These are phyloP conservation scores for Phytophthora boehmeriae DNA, from an alignment of 352 stramenopile species.

Conservation along the genomic window DNA sequence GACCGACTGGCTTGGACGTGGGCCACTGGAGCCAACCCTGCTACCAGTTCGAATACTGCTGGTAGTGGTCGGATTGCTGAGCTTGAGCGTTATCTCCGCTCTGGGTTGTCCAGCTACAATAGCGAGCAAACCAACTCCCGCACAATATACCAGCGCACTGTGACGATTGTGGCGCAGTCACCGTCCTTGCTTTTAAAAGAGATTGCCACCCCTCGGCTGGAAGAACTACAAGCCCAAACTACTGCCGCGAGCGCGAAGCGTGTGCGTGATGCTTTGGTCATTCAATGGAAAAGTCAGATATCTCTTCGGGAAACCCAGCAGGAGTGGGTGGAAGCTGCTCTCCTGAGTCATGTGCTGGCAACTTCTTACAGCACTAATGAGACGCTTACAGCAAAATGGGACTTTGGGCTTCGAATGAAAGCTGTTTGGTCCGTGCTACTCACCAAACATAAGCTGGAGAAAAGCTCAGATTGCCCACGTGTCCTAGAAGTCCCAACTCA, in stretches of 20 bases:
- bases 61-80: slow-evolving; percentile 15
- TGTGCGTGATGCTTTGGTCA: slow-evolving; percentile 28
- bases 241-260: slow-evolving; percentile 4
- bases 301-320: slow-evolving; percentile 26
- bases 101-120: not conserved
- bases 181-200: slow-evolving; percentile 42
- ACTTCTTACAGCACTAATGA: slow-evolving; percentile 2
- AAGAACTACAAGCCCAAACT: slow-evolving; percentile 20
- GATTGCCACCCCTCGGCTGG: slow-evolving; percentile 28
- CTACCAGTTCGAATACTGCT: not conserved
- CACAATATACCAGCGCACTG: slow-evolving; percentile 25
- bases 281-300: slow-evolving; percentile 33
- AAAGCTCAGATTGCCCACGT: slow-evolving; percentile 7
- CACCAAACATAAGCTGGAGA: slow-evolving; percentile 15
- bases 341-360: slow-evolving; percentile 45
- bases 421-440: slow-evolving; percentile 44
- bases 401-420: slow-evolving; percentile 66
- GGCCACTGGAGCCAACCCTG: slow-evolving; percentile 9
- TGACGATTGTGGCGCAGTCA: slow-evolving; percentile 36
- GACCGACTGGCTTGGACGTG: slow-evolving; percentile 30
- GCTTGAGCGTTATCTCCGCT: slow-evolving; percentile 22
- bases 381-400: slow-evolving; percentile 8
- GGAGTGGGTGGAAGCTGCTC: slow-evolving; percentile 46
- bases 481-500: slow-evolving; percentile 35
- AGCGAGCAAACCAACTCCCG: not conserved